A percentile compares a stretch with the other conserved stretches of the same genome.
These are phyloP conservation scores for Gossypium schwendimanii DNA, from an alignment of 441 rosid species.

Conservation along the genomic window DNA sequence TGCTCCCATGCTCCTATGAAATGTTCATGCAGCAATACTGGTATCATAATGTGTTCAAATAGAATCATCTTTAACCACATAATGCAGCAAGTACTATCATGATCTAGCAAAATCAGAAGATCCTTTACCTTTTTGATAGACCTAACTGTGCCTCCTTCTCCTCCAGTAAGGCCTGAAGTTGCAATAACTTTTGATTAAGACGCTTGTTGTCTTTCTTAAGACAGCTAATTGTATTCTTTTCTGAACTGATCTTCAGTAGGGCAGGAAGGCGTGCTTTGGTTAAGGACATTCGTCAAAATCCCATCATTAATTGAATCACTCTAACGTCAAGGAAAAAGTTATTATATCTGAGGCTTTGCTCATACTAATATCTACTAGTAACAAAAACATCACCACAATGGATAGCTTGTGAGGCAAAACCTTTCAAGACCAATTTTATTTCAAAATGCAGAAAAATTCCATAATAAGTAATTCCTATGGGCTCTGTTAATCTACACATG, in stretches of 20 bases:
- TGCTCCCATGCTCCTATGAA: constrained; percentile 23
- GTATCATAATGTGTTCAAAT: constrained; percentile 18
- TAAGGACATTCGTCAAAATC: constrained; percentile 30
- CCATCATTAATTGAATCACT: constrained; percentile 9
- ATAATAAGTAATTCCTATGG: background rate
- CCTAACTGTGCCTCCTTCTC: constrained; percentile 49
- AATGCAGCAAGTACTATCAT: background rate
- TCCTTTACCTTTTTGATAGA: constrained; percentile 37
- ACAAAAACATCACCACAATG: background rate
- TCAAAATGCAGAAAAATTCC: background rate
- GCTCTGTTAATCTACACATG: background rate
- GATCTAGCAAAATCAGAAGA: constrained; percentile 7
- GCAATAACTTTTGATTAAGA: constrained; percentile 48
- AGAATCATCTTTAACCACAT: constrained; percentile 7
- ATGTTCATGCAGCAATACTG: constrained; percentile 28
- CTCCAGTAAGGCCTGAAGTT: constrained; percentile 59
- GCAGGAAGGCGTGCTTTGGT: constrained; percentile 55
- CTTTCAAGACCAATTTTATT: background rate
- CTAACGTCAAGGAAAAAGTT: constrained; percentile 9
- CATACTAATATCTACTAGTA: background rate
- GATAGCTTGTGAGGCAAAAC: background rate
- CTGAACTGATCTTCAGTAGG: constrained; percentile 56
- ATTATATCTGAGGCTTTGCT: background rate
- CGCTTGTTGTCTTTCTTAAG: constrained; percentile 53
- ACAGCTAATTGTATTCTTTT: constrained; percentile 38